Percentiles rank a stretch among this genome's conserved stretches.
These are phyloP conservation scores for Paecilomyces formosus DNA, from an alignment of 2,329 filamentous ascomycete genomes.

Conservation along the genomic window DNA sequence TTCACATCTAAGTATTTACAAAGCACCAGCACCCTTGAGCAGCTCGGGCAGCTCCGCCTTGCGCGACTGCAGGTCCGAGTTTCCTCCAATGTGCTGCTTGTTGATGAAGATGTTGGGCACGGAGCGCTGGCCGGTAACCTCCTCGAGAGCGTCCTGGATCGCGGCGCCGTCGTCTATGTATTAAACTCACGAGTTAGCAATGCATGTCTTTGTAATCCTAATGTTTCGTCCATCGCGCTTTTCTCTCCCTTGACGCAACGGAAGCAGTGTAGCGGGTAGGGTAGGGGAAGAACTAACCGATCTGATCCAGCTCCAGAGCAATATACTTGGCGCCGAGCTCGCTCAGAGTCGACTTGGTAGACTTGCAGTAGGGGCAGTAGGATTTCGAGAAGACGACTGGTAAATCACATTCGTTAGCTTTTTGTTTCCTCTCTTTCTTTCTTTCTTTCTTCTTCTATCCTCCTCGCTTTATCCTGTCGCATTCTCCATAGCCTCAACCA, in stretches of 20 bases:
- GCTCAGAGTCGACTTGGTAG: conserved; percentile 68
- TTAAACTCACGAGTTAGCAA: background rate
- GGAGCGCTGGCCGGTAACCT: conserved; percentile 75
- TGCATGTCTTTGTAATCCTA: background rate
- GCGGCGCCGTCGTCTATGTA: conserved; percentile 66
- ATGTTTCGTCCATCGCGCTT: too few relatives aligned
- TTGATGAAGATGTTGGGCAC: conserved; percentile 95
- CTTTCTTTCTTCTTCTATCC: background rate
- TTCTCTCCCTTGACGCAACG: too few relatives aligned
- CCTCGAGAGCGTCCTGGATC: conserved; percentile 73
- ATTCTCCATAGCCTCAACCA: background rate
- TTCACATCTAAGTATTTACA: conserved; percentile 31
- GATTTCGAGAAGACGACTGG: conserved; percentile 92
- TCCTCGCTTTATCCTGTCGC: background rate
- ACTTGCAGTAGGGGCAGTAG: conserved; percentile 87
- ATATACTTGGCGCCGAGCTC: conserved; percentile 65
- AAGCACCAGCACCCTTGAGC: conserved; percentile 56
- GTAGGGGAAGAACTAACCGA: conserved; percentile 50
- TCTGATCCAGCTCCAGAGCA: conserved; percentile 75
- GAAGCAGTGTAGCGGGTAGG: background rate
- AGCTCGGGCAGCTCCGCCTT: conserved; percentile 57
- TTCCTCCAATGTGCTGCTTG: conserved; percentile 89
- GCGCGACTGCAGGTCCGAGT: conserved; percentile 74
- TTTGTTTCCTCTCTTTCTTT: background rate
- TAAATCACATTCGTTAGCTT: background rate